phyloP scores from a whole-genome alignment of 768 basidiomycete species.

The Jaapia argillacea region DNA sequence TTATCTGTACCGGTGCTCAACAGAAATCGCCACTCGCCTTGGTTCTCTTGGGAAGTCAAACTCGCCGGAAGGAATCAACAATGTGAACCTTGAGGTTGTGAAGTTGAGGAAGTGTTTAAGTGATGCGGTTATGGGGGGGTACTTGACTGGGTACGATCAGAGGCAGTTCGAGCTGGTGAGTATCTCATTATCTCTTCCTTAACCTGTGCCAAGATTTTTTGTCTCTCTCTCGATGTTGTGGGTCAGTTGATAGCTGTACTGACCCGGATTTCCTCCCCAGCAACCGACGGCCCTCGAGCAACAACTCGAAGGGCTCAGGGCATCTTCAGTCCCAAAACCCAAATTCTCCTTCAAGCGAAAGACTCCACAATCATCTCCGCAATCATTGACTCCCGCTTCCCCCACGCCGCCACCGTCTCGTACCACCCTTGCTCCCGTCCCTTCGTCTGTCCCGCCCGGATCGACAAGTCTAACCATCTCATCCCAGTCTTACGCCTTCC shows the following conservation, averaged over 20 bases:
- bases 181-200: slow-evolving; percentile 5
- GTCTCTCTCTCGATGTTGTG: background rate
- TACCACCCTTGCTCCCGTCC: slow-evolving; percentile 2
- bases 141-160: slow-evolving; percentile 66
- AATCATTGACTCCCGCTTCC: background rate
- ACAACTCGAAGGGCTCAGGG: slow-evolving; percentile 39
- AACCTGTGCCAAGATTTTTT: background rate
- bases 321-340: slow-evolving; percentile 33
- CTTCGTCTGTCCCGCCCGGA: slow-evolving; percentile 5
- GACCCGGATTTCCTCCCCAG: slow-evolving; percentile 26
- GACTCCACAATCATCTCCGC: background rate
- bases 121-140: slow-evolving; percentile 41
- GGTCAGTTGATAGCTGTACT: background rate
- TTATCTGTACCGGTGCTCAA: too few relatives aligned
- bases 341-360: slow-evolving; percentile 65
- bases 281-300: slow-evolving; percentile 58
- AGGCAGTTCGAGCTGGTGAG: slow-evolving; percentile 59
- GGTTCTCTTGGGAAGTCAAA: too few relatives aligned
- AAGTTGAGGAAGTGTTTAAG: slow-evolving; percentile 51
- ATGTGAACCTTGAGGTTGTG: slow-evolving; percentile 39
- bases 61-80: slow-evolving; percentile 33
- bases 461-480: slow-evolving; percentile 28
- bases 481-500: slow-evolving; percentile 32
- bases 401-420: background rate
- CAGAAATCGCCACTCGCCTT: too few relatives aligned